Evolutionary conservation across 768 basidiomycete genomes (phyloP), one percentile per base, ranked within the genome.

Genomic region (Auricularia sp.): DNA sequence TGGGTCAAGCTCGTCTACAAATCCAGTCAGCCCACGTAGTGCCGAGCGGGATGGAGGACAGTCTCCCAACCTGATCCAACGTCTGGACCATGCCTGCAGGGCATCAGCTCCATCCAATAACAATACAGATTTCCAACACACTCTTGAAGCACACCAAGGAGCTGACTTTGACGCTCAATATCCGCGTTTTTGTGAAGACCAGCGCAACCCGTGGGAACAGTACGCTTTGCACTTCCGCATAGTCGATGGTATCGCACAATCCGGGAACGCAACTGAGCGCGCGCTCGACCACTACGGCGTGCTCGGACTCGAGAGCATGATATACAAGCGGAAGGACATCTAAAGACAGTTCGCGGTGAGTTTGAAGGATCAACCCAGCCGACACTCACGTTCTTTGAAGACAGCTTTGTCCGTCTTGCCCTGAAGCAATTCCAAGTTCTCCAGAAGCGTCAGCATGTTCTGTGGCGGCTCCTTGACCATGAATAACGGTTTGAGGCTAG

Each of bases 271-370:
- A 79, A 67, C 85, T 86, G 54, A 99, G 77, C 3, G 92, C 96
- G 66, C 87, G 85, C 75, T 98, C 96, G 81, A 97, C 93, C 11
- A 98, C 90, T 63, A 87, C 76, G 1, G 89, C 83, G 76, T 97
- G 94, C 62, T 98, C 97, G n/a, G 92, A 91, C 67, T 98, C 97
- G 61, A 99, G 79, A 1, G 97, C 94, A 72, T 92, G 92, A 73
- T 99, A 99, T 18, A 99, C 90, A 45, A 99, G 80, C 0, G 94
- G 93, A 67, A 99, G 81, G n/a, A 99, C 92, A 79, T 94, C 96
- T 98, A 71, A 5, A 14, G 29, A 29, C 29, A 29, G 29, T 29
- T 29, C 29, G 1, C 29, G 29, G 29, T 29, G 29, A 29, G 29
- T 29, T 29, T 29, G 29, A 29, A 29, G 0, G 29, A 29, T 29